These are phyloP conservation scores for Spiraea crenata DNA, from an alignment of 331 rosid species.

Conservation along the genomic window DNA sequence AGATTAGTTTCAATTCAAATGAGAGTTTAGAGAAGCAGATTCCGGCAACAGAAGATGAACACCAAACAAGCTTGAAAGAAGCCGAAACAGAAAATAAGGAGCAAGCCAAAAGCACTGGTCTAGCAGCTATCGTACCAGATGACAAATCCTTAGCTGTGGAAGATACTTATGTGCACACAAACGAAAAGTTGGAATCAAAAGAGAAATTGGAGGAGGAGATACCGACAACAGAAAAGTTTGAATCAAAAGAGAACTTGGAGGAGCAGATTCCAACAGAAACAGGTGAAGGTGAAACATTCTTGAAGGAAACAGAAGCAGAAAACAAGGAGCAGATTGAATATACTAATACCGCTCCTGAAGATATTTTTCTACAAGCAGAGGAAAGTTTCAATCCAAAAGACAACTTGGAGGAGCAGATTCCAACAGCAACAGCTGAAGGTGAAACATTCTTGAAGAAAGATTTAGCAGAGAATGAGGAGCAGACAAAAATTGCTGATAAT, in stretches of 20 bases:
- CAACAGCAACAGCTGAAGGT: not conserved
- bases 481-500: not conserved
- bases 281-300: slow-evolving; percentile 11
- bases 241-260: slow-evolving; percentile 9
- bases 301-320: slow-evolving; percentile 16
- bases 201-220: slow-evolving; percentile 14
- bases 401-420: not conserved
- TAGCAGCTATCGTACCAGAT: not conserved
- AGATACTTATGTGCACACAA: not conserved
- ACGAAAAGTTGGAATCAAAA: slow-evolving; percentile 1
- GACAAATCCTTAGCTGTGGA: not conserved
- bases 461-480: slow-evolving; percentile 10
- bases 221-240: not conserved
- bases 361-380: not conserved
- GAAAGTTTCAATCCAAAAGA: not conserved
- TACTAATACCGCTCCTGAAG: not conserved
- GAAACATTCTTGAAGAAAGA: slow-evolving; percentile 13
- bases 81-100: slow-evolving; percentile 2
- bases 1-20: not conserved
- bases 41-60: not conserved
- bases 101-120: not conserved
- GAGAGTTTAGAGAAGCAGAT: slow-evolving; percentile 10
- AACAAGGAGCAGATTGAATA: slow-evolving; percentile 1
- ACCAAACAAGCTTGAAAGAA: slow-evolving; percentile 3
- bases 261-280: slow-evolving; percentile 7